phyloP scores from a whole-genome alignment of 805 yeast genomes.

The Ogataea neopini region DNA sequence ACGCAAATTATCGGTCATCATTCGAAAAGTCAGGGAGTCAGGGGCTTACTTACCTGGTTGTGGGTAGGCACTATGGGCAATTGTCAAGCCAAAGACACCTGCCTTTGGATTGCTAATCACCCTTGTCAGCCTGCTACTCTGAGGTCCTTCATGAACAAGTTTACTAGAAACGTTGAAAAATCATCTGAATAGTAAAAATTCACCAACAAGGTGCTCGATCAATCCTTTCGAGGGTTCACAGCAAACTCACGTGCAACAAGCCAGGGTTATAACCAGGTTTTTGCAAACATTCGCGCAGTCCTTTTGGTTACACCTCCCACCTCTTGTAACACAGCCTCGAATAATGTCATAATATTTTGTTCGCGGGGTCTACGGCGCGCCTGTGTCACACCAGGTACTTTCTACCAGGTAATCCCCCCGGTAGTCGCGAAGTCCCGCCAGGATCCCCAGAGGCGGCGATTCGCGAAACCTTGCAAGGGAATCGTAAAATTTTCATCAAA shows the following conservation, averaged over 20 bases:
- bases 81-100: no score
- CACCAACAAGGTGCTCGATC: no score
- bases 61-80: no score
- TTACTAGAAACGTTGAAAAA: no score
- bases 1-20: slow-evolving; percentile 41
- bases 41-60: neutral
- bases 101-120: no score
- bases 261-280: neutral
- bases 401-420: neutral
- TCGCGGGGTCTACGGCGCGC: neutral
- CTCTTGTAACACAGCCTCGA: slow-evolving; percentile 2
- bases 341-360: neutral
- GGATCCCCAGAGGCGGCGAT: neutral
- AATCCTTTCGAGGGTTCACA: no score
- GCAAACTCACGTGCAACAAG: neutral
- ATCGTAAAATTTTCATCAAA: slow-evolving; percentile 8
- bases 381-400: no score
- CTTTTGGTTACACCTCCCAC: neutral
- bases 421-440: no score
- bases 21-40: neutral
- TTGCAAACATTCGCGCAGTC: neutral
- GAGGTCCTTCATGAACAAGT: no score
- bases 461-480: neutral
- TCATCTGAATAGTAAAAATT: no score
- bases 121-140: no score